phyloP scores from a whole-genome alignment of 345 rosid genomes.

The Salix koriyanagi region DNA sequence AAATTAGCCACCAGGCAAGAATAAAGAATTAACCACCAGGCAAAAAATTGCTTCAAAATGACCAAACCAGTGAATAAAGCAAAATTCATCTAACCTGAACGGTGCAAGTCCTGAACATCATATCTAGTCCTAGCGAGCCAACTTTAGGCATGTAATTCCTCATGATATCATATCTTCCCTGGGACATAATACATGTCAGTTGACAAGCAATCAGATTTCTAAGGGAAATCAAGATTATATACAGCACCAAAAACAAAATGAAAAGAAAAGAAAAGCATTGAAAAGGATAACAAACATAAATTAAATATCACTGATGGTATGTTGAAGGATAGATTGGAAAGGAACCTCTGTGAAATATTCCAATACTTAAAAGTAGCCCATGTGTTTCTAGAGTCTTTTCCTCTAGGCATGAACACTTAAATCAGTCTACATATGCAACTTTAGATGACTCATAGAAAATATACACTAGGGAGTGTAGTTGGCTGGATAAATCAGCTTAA shows the following conservation, averaged over 20 bases:
- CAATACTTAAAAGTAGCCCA: neutral
- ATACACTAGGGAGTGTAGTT: neutral
- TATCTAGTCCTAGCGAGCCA: slow-evolving; percentile 89
- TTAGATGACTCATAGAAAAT: neutral
- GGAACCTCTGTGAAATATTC: neutral
- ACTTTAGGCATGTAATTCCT: slow-evolving; percentile 98
- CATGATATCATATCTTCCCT: slow-evolving; percentile 99
- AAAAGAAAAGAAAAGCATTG: neutral
- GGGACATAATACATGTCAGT: slow-evolving; percentile 35
- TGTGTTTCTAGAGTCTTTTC: neutral
- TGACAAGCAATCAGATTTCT: slow-evolving; percentile 2
- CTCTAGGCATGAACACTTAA: neutral
- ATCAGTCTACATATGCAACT: neutral
- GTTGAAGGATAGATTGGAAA: neutral
- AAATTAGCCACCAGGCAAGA: slow-evolving; percentile 1
- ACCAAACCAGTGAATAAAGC: slow-evolving; percentile 5
- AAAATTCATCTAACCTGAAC: slow-evolving; percentile 71
- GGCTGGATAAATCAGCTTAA: neutral
- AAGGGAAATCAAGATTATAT: slow-evolving; percentile 10
- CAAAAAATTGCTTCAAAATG: slow-evolving; percentile 7
- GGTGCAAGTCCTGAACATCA: slow-evolving; percentile 98
- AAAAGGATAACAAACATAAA: neutral
- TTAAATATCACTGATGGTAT: neutral
- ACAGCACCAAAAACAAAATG: neutral
- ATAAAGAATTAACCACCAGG: neutral